phyloP scores from a whole-genome alignment of 1,139 yeast species.

The Candida smagusa region DNA sequence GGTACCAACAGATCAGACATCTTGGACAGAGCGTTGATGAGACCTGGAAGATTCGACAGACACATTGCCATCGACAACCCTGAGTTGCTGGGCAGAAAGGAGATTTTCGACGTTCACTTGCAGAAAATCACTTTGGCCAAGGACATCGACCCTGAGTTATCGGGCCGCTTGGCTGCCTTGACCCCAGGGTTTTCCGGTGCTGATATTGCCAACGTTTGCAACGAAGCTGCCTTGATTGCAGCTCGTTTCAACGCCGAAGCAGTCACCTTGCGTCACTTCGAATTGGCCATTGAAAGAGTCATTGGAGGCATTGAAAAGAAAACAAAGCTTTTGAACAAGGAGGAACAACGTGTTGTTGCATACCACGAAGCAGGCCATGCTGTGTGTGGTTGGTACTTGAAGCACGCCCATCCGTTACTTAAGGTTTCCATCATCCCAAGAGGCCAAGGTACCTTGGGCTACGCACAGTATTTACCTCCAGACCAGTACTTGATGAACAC shows the following conservation, averaged over 20 bases:
- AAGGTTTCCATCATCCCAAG: conserved; percentile 82
- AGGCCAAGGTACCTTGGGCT: conserved; percentile 82
- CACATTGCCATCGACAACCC: conserved; percentile 73
- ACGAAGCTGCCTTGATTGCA: conserved; percentile 80
- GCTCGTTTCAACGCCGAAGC: conserved; percentile 61
- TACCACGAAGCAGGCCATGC: conserved; percentile 87
- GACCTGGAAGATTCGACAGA: conserved; percentile 86
- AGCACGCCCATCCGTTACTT: conserved; percentile 71
- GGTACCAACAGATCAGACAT: conserved; percentile 84
- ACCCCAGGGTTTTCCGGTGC: conserved; percentile 89
- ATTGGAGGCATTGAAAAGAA: conserved; percentile 79
- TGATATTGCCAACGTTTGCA: conserved; percentile 79
- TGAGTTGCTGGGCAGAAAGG: conserved; percentile 75
- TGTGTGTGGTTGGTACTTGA: conserved; percentile 72
- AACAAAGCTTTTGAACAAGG: conserved; percentile 62
- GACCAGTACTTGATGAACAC: conserved; percentile 82
- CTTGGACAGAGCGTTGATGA: conserved; percentile 68
- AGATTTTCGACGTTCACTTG: conserved; percentile 69
- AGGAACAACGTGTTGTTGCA: conserved; percentile 73
- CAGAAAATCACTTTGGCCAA: conserved; percentile 55
- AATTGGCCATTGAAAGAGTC: conserved; percentile 78
- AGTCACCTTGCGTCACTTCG: conserved; percentile 64
- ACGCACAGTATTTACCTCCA: conserved; percentile 79
- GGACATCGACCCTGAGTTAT: conserved; percentile 45
- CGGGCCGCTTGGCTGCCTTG: conserved; percentile 71